Evolutionary conservation across 2,329 filamentous ascomycete species (phyloP), one percentile per base, ranked within the genome.

Genomic region (Diplocarpon mali): DNA sequence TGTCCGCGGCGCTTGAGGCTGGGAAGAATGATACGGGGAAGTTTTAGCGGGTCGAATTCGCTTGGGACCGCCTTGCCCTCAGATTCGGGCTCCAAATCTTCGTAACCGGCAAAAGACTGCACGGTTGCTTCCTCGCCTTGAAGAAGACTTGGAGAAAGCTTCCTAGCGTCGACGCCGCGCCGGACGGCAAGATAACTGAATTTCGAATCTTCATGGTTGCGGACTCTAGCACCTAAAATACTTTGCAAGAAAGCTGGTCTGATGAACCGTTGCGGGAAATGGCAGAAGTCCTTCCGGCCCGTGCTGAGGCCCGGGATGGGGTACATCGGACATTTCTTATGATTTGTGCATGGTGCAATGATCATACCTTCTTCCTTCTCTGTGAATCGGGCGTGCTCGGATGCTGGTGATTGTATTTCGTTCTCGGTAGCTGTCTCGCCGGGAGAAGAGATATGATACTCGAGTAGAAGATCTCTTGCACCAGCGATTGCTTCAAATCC

Each of bases 401-500:
- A 50, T 20, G 38, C 50, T n/a, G 50, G 35, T 1, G 51, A 53
- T 29, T 60, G 52, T 9, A 56, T 51, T 16, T 61, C 49, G 24
- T 54, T 61, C 41, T 62, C 65, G 28, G 69, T 64, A 10, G 63
- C 57, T 9, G 66, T 65, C 11, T 69, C 67, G 2, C 67, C 69
- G 0, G 81, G 80, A 12, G 78, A 78, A 11, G 78, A 66, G 45
- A 95, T 83, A 60, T 85, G 80, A 36, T 83, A 78, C 49, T 84
- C 76, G 0, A 96, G 70, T 0, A 98, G 68, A 48, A 85, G 78
- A 35, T 88, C 75, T 40, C 92, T 80, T 5, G 89, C 88, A 38
- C 83, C 84, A 10, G 87, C 90, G 34, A 98, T 78, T 12, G 86
- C 85, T 62, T 96, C 92, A 54, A 98, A 98, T 0, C 92, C 92